These are phyloP conservation scores for Neurospora sp. DNA, from an alignment of 495 filamentous ascomycete species.

Conservation along the genomic window DNA sequence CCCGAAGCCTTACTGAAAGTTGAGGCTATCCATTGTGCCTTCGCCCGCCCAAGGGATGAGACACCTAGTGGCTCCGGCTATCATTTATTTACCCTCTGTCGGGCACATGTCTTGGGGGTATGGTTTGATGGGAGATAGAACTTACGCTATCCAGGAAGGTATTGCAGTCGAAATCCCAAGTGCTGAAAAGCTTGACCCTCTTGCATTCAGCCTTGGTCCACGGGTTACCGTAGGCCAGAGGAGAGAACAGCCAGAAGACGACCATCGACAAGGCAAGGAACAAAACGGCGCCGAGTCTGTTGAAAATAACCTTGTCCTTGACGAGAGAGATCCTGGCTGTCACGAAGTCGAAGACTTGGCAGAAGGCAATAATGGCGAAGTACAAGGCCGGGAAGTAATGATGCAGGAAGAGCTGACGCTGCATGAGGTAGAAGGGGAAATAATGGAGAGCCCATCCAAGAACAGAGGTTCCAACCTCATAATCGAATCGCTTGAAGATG, in stretches of 20 bases:
- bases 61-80: not conserved
- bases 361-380: slow-evolving; percentile 82
- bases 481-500: slow-evolving; percentile 92
- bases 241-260: slow-evolving; percentile 77
- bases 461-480: slow-evolving; percentile 83
- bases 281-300: slow-evolving; percentile 53
- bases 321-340: slow-evolving; percentile 56
- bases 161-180: slow-evolving; percentile 97
- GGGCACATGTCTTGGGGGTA: slow-evolving; percentile 24
- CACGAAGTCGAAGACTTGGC: slow-evolving; percentile 80
- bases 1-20: not conserved
- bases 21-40: not conserved
- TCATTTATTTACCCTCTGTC: slow-evolving; percentile 12
- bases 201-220: slow-evolving; percentile 87
- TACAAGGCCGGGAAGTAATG: slow-evolving; percentile 88
- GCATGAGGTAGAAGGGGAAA: slow-evolving; percentile 95
- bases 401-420: slow-evolving; percentile 88
- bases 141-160: slow-evolving; percentile 82
- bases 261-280: slow-evolving; percentile 65
- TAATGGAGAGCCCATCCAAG: slow-evolving; percentile 93
- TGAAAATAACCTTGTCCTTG: slow-evolving; percentile 60
- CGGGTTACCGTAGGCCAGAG: slow-evolving; percentile 82
- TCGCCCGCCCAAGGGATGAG: not conserved
- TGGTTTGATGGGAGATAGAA: slow-evolving; percentile 24
- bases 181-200: slow-evolving; percentile 72